phyloP scores from a whole-genome alignment of 352 stramenopile genomes.

The Globisporangium middletonii region DNA sequence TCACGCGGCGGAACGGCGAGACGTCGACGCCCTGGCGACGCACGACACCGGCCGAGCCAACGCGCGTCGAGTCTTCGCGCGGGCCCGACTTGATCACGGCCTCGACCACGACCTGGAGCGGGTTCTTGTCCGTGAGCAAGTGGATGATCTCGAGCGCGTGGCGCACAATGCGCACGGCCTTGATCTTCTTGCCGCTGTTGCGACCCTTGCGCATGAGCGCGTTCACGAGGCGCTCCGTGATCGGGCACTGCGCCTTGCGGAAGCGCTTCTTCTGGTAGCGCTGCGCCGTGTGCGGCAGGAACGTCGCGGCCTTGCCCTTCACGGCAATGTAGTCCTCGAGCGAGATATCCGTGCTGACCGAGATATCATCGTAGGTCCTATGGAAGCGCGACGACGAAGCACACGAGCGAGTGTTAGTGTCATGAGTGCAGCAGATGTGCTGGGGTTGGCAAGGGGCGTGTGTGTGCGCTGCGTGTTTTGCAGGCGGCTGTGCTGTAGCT shows the following conservation, averaged over 20 bases:
- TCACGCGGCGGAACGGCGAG: conserved; percentile 98
- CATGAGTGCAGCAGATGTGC: not conserved
- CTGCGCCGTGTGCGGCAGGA: conserved; percentile 98
- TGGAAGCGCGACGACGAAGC: not conserved
- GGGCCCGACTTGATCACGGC: conserved; percentile 94
- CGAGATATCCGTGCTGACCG: conserved; percentile 96
- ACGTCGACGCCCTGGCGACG: conserved; percentile 99
- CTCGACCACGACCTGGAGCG: conserved; percentile 95
- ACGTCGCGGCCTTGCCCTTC: conserved; percentile 97
- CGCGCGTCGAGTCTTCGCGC: conserved; percentile 99
- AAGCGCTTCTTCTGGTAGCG: conserved; percentile 99
- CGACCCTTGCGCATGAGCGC: conserved; percentile 98
- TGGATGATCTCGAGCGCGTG: conserved; percentile 99
- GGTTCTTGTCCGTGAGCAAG: conserved; percentile 99
- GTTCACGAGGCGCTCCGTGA: conserved; percentile 97
- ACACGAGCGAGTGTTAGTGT: not conserved
- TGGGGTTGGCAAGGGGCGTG: not conserved
- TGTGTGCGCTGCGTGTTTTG: not conserved
- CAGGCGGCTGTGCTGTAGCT: not conserved
- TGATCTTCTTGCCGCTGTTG: conserved; percentile 99
- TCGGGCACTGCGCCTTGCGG: conserved; percentile 99
- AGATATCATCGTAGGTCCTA: conserved; percentile 98
- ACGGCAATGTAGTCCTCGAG: conserved; percentile 99
- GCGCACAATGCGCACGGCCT: conserved; percentile 98
- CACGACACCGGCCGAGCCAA: conserved; percentile 98